Evolutionary conservation across 108 stramenopile species (phyloP), one percentile per base, ranked within the genome.

Genomic region (Skeletonema marinoi): DNA sequence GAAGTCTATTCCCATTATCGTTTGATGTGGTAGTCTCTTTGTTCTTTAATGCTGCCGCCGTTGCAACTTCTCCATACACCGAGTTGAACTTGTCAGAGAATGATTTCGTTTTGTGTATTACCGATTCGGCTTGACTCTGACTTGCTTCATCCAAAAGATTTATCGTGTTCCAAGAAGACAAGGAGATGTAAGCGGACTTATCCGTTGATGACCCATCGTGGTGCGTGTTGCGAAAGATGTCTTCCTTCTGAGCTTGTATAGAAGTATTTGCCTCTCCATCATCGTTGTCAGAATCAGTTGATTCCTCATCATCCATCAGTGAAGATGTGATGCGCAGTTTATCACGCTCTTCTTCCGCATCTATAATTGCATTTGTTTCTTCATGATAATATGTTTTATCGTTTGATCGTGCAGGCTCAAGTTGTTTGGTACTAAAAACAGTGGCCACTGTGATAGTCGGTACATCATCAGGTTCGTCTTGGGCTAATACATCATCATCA

Each of bases 311-410:
- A 56, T 56, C 54, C 54, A 56, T 56, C 25, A 56, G 54, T 56
- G 54, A 56, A 56, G 54, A 25, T 56, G 54, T 56, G 19, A 56
- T 56, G 6, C 54, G 54, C 7, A 56, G 1, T 29, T 56, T 56
- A 56, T 56, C 54, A n/a, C 54, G 54, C 21, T 56, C 54, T 10
- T 56, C 54, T 56, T 56, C 54, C 16, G 54, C 54, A 56, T 56
- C 54, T 56, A 56, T 56, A 3, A 56, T 56, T 56, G 6, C 7
- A 46, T n/a, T 46, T 46, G 16, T 46, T 25, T n/a, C n/a, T n/a
- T 51, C 3, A 19, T 51, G 6, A 4, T 51, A 3, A 46, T 46
- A 19, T 51, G 19, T 19, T 19, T 1, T 29, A 56, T 29, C 4
- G 25, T 56, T 56, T 56, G 54, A 10, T 56, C 7, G 17, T 0